Conservation (phyloP, 1,284 basidiomycete genomes). For the Ustilago cynodontis region DNA sequence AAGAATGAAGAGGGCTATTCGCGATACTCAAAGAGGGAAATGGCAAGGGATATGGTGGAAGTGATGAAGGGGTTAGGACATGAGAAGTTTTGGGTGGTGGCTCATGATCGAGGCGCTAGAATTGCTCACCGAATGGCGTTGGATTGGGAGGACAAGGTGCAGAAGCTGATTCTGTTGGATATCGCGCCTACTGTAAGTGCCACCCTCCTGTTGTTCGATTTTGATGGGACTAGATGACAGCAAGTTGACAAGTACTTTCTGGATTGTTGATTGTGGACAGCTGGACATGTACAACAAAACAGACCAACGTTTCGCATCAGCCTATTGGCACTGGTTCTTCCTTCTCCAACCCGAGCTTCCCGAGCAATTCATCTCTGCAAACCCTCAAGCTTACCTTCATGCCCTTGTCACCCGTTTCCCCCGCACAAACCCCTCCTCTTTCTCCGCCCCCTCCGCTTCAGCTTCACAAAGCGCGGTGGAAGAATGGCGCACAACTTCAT, state of each 20-base stretch:
- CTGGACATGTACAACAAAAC: conserved; percentile 70
- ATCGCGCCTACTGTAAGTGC: conserved; percentile 53
- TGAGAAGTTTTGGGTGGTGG: conserved; percentile 66
- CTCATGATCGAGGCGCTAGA: conserved; percentile 71
- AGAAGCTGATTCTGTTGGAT: conserved; percentile 69
- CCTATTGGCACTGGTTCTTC: conserved; percentile 71
- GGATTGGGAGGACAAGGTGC: conserved; percentile 67
- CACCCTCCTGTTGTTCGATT: neutral
- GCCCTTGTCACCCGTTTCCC: conserved; percentile 46
- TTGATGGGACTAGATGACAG: neutral
- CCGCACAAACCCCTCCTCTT: neutral
- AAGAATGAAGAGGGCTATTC: conserved; percentile 16
- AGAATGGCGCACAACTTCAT: conserved; percentile 17
- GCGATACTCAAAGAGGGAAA: conserved; percentile 70
- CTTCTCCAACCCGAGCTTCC: conserved; percentile 68
- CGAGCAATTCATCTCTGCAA: conserved; percentile 70
- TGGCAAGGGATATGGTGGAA: conserved; percentile 70
- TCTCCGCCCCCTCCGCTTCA: conserved; percentile 1
- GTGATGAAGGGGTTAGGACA: conserved; percentile 68
- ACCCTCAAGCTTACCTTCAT: conserved; percentile 67
- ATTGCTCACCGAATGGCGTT: conserved; percentile 70
- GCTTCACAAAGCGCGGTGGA: neutral
- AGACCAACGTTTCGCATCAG: conserved; percentile 65
- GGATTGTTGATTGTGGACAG: neutral
- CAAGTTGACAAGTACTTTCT: neutral